phyloP scores from a whole-genome alignment of 2,329 filamentous ascomycete genomes.

The Ustulina deusta region DNA sequence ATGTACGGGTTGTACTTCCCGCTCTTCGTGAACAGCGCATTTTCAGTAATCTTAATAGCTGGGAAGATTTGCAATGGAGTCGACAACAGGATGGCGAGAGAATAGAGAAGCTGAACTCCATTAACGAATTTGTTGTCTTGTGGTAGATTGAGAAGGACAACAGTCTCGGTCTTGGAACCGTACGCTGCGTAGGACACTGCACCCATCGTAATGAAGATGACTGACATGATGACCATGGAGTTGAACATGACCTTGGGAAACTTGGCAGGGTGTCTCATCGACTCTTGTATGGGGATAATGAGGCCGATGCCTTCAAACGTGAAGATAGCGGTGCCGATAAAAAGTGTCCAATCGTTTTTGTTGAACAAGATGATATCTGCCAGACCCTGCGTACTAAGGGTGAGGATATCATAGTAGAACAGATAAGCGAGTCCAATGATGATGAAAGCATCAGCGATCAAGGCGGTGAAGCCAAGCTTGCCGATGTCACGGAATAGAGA shows the following conservation, averaged over 20 bases:
- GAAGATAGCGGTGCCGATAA: conserved; percentile 99
- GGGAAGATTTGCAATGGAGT: conserved; percentile 98
- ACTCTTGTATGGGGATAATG: conserved; percentile 97
- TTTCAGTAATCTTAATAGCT: conserved; percentile 95
- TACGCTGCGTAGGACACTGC: conserved; percentile 96
- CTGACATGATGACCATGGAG: conserved; percentile 95
- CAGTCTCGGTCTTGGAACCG: conserved; percentile 93
- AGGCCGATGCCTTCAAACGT: conserved; percentile 98
- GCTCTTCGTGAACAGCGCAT: conserved; percentile 90
- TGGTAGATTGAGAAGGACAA: conserved; percentile 94
- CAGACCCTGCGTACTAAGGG: conserved; percentile 79
- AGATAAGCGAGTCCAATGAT: conserved; percentile 91
- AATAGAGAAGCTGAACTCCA: conserved; percentile 95
- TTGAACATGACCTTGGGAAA: conserved; percentile 89
- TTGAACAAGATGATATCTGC: conserved; percentile 94
- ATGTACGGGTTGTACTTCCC: conserved; percentile 98
- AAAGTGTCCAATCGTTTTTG: conserved; percentile 90
- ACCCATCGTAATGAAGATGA: conserved; percentile 90
- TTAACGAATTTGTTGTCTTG: conserved; percentile 97
- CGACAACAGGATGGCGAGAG: conserved; percentile 94
- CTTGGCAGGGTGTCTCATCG: conserved; percentile 90
- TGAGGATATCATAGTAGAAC: conserved; percentile 94
- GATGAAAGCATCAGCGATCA: conserved; percentile 95
- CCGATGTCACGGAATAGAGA: conserved; percentile 96
- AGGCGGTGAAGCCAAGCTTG: conserved; percentile 93